phyloP scores from a whole-genome alignment of 177 flowering plant species.

The Telopea speciosissima region DNA sequence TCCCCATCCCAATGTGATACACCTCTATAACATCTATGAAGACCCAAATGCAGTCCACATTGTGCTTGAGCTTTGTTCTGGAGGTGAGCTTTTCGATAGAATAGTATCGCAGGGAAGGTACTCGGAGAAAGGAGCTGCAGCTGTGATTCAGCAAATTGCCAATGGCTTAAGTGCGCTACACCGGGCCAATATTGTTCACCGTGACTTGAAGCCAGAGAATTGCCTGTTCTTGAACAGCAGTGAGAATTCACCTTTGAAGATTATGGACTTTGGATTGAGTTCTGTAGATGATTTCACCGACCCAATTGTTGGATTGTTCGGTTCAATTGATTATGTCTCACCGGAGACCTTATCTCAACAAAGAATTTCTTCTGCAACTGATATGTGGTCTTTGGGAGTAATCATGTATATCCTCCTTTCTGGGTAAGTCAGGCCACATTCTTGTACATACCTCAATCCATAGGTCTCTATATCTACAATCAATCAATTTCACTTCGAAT shows the following conservation, averaged over 20 bases:
- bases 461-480: too few relatives aligned
- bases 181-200: conserved; percentile 34
- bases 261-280: conserved; percentile 58
- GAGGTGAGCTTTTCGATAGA: conserved; percentile 54
- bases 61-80: conserved; percentile 48
- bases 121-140: conserved; percentile 42
- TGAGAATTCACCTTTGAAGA: conserved; percentile 47
- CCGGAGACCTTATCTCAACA: conserved; percentile 48
- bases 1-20: conserved; percentile 46
- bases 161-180: conserved; percentile 39
- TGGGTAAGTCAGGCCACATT: conserved; percentile 27
- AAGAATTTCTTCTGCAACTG: conserved; percentile 32
- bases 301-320: conserved; percentile 55
- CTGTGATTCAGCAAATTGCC: conserved; percentile 41
- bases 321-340: conserved; percentile 56
- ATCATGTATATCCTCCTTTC: conserved; percentile 52
- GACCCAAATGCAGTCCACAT: conserved; percentile 44
- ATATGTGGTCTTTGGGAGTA: conserved; percentile 56
- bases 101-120: conserved; percentile 41
- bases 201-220: conserved; percentile 64
- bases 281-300: conserved; percentile 50
- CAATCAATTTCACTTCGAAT: background rate
- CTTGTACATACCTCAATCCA: background rate
- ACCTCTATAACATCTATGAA: conserved; percentile 47
- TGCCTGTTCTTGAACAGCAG: conserved; percentile 34